phyloP scores from a whole-genome alignment of 192 early-diverging fungal species.

The Linderina pennispora region DNA sequence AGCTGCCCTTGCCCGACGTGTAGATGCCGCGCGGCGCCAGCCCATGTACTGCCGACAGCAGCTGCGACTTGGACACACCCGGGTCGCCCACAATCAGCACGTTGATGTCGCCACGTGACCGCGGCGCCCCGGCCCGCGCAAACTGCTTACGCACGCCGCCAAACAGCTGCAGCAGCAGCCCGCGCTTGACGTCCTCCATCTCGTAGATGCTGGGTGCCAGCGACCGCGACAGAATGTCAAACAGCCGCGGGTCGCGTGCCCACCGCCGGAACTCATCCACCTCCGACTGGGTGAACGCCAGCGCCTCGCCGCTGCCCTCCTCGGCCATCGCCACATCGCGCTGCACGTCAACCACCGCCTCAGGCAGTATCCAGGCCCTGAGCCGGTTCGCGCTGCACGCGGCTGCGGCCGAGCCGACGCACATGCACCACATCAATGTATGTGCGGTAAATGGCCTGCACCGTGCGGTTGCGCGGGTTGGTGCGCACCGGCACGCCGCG shows the following conservation, averaged over 20 bases:
- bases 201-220: constrained; percentile 93
- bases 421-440: constrained; percentile 96
- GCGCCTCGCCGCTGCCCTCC: neutral
- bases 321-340: constrained; percentile 7
- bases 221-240: constrained; percentile 77
- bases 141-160: constrained; percentile 89
- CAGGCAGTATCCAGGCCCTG: constrained; percentile 49
- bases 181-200: constrained; percentile 98
- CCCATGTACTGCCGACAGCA: constrained; percentile 87
- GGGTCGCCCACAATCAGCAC: constrained; percentile 95
- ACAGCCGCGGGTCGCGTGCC: constrained; percentile 60
- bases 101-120: constrained; percentile 85
- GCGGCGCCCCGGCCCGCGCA: constrained; percentile 59
- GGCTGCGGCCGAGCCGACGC: constrained; percentile 68
- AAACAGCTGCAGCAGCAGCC: constrained; percentile 90
- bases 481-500: constrained; percentile 87
- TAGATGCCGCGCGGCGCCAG: constrained; percentile 93
- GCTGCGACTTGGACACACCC: constrained; percentile 92
- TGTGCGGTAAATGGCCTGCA: constrained; percentile 90
- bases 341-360: constrained; percentile 48
- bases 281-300: constrained; percentile 46
- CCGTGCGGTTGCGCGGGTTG: constrained; percentile 79
- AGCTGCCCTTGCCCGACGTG: constrained; percentile 95
- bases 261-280: constrained; percentile 59
- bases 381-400: constrained; percentile 51